Percentiles rank a stretch among this genome's conserved stretches.
Conservation (phyloP, 495 filamentous ascomycete genomes). For the Neurospora terricola region DNA sequence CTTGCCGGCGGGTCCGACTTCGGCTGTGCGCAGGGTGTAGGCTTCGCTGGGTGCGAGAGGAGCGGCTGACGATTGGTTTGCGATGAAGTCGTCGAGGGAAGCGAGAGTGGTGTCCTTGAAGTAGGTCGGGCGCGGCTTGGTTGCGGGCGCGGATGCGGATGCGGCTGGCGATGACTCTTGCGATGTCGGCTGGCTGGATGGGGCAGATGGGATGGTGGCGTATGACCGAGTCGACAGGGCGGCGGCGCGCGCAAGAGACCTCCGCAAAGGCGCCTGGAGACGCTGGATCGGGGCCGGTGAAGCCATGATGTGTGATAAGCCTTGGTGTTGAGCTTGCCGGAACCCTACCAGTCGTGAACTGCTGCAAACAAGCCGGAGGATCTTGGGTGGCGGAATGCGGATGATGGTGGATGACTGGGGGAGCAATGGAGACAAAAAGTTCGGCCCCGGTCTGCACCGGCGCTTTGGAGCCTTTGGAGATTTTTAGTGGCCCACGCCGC, state of each 20-base stretch:
- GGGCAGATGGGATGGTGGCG: slow-evolving; percentile 20
- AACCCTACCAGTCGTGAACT: not conserved
- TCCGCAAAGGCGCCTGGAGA: slow-evolving; percentile 23
- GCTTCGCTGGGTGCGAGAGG: slow-evolving; percentile 44
- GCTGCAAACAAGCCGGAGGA: not conserved
- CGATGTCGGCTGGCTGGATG: slow-evolving; percentile 6
- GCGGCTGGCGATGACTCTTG: slow-evolving; percentile 3
- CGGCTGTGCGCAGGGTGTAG: slow-evolving; percentile 62
- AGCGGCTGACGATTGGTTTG: slow-evolving; percentile 24
- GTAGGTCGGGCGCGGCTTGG: slow-evolving; percentile 45
- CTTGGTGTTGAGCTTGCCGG: not conserved
- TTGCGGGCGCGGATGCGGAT: slow-evolving; percentile 5
- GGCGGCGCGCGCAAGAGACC: slow-evolving; percentile 17
- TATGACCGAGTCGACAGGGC: slow-evolving; percentile 15
- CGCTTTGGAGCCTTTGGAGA: slow-evolving; percentile 2
- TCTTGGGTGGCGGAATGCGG: not conserved
- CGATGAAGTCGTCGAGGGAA: slow-evolving; percentile 76
- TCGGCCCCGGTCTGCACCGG: not conserved
- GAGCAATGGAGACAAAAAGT: slow-evolving; percentile 5
- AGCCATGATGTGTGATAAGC: slow-evolving; percentile 13
- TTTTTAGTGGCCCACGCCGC: not conserved
- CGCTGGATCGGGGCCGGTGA: slow-evolving; percentile 21
- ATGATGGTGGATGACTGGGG: slow-evolving; percentile 2
- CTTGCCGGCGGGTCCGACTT: slow-evolving; percentile 73
- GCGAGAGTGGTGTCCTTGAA: slow-evolving; percentile 83